phyloP scores from a whole-genome alignment of 139 green algal species.

The Nannochloris sp. region DNA sequence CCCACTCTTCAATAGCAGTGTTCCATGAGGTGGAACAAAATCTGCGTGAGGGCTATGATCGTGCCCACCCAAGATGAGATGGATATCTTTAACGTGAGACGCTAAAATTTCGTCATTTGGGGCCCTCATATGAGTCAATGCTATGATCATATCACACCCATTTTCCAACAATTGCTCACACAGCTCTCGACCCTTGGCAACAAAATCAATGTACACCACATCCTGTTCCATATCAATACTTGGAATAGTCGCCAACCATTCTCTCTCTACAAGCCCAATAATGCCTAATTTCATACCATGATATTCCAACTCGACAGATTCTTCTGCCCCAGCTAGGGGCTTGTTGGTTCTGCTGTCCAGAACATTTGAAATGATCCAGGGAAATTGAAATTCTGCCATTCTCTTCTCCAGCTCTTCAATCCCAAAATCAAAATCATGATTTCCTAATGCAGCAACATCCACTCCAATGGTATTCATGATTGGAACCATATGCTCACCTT shows the following conservation, averaged over 20 bases:
- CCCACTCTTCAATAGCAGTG: constrained; percentile 58
- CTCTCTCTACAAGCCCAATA: constrained; percentile 61
- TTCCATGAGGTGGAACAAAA: constrained; percentile 38
- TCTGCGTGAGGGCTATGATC: constrained; percentile 53
- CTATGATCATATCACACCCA: constrained; percentile 57
- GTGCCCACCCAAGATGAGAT: constrained; percentile 67
- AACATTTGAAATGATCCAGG: constrained; percentile 74
- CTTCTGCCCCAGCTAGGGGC: constrained; percentile 24
- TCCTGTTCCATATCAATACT: constrained; percentile 32
- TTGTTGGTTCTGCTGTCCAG: constrained; percentile 42
- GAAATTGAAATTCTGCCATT: constrained; percentile 48
- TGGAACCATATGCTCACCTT: constrained; percentile 67
- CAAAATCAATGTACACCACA: constrained; percentile 58
- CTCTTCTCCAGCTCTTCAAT: constrained; percentile 40
- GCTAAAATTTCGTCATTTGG: constrained; percentile 58
- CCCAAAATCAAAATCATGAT: constrained; percentile 24
- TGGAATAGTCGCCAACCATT: constrained; percentile 56
- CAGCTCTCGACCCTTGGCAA: constrained; percentile 38
- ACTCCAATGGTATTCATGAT: constrained; percentile 60
- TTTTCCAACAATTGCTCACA: constrained; percentile 30
- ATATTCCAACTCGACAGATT: constrained; percentile 22
- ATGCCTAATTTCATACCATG: constrained; percentile 47
- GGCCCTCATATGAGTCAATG: constrained; percentile 72
- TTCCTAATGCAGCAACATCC: constrained; percentile 41
- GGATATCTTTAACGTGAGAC: constrained; percentile 42